Evolutionary conservation across 768 basidiomycete genomes (phyloP).

Genomic region (Sistotremastrum niveocremeum): DNA sequence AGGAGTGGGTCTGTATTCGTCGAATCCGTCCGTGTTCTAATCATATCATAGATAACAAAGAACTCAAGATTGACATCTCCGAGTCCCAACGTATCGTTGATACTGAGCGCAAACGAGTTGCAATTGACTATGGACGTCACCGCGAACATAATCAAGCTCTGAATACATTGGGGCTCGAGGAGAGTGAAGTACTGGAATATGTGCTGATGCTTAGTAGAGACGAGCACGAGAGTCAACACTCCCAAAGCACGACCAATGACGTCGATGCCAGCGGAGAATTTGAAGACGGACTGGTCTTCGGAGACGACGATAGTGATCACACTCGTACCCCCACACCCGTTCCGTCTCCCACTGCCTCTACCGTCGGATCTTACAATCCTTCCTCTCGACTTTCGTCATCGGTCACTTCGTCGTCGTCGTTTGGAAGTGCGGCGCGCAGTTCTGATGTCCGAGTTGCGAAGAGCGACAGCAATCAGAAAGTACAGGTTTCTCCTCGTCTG

Average conservation of each 20-base stretch:
- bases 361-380: conserved; percentile 10
- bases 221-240: conserved; percentile 32
- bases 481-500: conserved; percentile 40
- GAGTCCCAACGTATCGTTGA: conserved; percentile 43
- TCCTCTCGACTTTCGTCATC: conserved; percentile 12
- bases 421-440: conserved; percentile 2
- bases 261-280: conserved; percentile 39
- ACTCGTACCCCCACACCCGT: conserved; percentile 2
- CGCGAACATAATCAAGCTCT: conserved; percentile 45
- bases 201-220: conserved; percentile 77
- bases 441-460: conserved; percentile 11
- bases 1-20: neutral
- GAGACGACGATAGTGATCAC: conserved; percentile 2
- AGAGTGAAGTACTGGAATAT: conserved; percentile 67
- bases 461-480: conserved; percentile 33
- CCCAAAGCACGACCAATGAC: conserved; percentile 1
- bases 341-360: conserved; percentile 7
- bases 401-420: conserved; percentile 17
- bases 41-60: conserved; percentile 37
- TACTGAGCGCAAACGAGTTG: conserved; percentile 29
- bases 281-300: conserved; percentile 26
- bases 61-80: conserved; percentile 46
- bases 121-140: conserved; percentile 31
- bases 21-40: neutral
- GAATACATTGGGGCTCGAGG: conserved; percentile 54